A percentile compares a stretch with the other conserved stretches of the same genome.
phyloP scores from a whole-genome alignment of 2,329 filamentous ascomycete genomes.

The Chaetomium sp. region DNA sequence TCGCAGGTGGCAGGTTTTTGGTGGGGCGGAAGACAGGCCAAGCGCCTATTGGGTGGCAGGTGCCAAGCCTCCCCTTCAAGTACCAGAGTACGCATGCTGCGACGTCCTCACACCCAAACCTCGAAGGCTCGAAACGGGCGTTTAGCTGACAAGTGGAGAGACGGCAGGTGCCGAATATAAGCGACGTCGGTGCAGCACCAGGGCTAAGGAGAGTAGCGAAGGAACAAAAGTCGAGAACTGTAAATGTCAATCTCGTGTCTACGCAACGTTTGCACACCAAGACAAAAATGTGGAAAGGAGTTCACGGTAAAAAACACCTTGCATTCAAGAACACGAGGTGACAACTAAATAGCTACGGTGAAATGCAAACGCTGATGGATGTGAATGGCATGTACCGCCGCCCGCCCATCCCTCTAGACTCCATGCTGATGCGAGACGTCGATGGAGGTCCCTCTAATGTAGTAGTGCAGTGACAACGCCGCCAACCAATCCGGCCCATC shows the following conservation, averaged over 20 bases:
- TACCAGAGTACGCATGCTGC: too few species aligned
- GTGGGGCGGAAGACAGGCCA: conserved; percentile 2
- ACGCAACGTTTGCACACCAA: too few species aligned
- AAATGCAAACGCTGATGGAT: conserved; percentile 1
- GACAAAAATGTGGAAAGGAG: too few species aligned
- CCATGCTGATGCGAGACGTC: conserved; percentile 15
- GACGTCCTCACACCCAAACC: too few species aligned
- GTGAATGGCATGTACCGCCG: background rate
- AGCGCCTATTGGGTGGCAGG: background rate
- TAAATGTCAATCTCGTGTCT: too few species aligned
- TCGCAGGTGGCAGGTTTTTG: conserved; percentile 3
- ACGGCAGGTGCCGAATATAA: conserved; percentile 6
- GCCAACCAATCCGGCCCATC: conserved; percentile 1
- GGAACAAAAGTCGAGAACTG: too few species aligned
- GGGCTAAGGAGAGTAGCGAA: too few species aligned
- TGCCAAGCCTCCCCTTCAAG: background rate
- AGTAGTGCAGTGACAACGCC: background rate
- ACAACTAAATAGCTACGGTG: background rate
- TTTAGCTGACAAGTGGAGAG: background rate
- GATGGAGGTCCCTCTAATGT: conserved; percentile 8
- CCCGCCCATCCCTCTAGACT: conserved; percentile 1
- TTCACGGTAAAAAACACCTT: too few species aligned
- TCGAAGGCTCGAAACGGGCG: background rate
- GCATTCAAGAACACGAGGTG: too few species aligned
- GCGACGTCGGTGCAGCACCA: too few species aligned